These are phyloP conservation scores for Macrotyloma uniflorum DNA, from an alignment of 306 rosid genomes.

Conservation along the genomic window DNA sequence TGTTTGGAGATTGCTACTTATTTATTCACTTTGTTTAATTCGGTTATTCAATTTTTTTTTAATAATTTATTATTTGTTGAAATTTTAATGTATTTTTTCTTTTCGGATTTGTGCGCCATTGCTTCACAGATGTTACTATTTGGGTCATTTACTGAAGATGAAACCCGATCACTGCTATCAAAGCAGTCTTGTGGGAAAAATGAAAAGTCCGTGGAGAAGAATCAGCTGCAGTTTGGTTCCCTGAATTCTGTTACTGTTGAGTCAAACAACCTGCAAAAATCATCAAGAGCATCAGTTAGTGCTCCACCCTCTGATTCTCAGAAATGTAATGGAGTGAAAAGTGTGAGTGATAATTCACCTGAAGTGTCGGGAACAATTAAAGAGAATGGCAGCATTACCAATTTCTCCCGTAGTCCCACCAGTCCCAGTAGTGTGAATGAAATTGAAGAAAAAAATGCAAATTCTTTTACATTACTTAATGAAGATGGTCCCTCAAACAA, in stretches of 20 bases:
- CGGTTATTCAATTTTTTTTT: slow-evolving; percentile 3
- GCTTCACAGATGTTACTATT: slow-evolving; percentile 59
- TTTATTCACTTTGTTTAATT: not conserved
- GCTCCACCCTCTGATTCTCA: slow-evolving; percentile 34
- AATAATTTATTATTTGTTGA: not conserved
- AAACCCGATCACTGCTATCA: slow-evolving; percentile 64
- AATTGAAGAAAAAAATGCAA: slow-evolving; percentile 13
- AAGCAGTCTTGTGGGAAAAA: slow-evolving; percentile 48
- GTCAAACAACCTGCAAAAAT: slow-evolving; percentile 40
- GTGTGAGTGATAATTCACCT: slow-evolving; percentile 34
- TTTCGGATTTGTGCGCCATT: slow-evolving; percentile 19
- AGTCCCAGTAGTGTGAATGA: slow-evolving; percentile 43
- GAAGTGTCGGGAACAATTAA: slow-evolving; percentile 36
- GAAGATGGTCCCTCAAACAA: slow-evolving; percentile 49
- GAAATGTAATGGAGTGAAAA: slow-evolving; percentile 47
- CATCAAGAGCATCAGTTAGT: slow-evolving; percentile 39
- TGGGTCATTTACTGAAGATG: slow-evolving; percentile 95
- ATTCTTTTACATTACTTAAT: slow-evolving; percentile 20
- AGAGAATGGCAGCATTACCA: slow-evolving; percentile 57
- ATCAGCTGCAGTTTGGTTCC: slow-evolving; percentile 73
- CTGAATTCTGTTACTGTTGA: slow-evolving; percentile 47
- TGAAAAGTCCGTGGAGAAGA: slow-evolving; percentile 57
- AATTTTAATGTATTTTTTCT: not conserved
- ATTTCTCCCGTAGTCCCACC: slow-evolving; percentile 16
- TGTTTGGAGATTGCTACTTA: slow-evolving; percentile 7